Percentiles rank a stretch among this genome's conserved stretches.
Evolutionary conservation across 163 green algal genomes (phyloP).

Genomic region (Coccomyxa subellipsoidea): DNA sequence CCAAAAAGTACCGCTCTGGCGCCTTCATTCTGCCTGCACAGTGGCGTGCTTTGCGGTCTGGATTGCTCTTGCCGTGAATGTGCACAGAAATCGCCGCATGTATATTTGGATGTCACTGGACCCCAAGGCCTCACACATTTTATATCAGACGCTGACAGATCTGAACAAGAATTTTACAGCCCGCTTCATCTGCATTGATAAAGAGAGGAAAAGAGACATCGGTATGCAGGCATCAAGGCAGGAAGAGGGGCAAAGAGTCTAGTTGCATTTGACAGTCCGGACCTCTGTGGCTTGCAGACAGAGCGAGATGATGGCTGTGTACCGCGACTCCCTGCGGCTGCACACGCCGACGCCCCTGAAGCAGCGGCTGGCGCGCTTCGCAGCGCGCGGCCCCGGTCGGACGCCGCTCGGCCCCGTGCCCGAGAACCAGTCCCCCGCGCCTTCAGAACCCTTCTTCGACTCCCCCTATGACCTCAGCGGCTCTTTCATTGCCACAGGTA

Average conservation of each 20-base stretch:
- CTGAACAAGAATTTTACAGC: too few relatives aligned
- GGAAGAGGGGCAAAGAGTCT: too few relatives aligned
- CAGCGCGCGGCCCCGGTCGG: neutral
- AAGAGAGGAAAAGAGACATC: too few relatives aligned
- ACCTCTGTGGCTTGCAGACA: too few relatives aligned
- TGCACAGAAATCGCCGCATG: too few relatives aligned
- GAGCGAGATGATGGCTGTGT: neutral
- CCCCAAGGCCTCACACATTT: neutral
- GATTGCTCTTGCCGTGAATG: too few relatives aligned
- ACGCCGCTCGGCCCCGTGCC: neutral
- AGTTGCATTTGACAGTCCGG: too few relatives aligned
- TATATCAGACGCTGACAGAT: neutral
- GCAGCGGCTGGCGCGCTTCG: neutral
- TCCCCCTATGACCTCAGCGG: neutral
- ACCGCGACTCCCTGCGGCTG: neutral
- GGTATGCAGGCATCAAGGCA: too few relatives aligned
- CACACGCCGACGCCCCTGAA: neutral
- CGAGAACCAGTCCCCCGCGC: neutral
- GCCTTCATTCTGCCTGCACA: neutral
- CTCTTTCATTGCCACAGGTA: constrained; percentile 5
- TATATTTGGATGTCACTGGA: too few relatives aligned
- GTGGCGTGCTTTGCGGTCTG: too few relatives aligned
- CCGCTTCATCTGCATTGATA: too few relatives aligned
- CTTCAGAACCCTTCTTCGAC: neutral
- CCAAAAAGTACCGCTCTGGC: neutral